phyloP scores from a whole-genome alignment of 768 basidiomycete genomes.

The Termitomyces sp. region DNA sequence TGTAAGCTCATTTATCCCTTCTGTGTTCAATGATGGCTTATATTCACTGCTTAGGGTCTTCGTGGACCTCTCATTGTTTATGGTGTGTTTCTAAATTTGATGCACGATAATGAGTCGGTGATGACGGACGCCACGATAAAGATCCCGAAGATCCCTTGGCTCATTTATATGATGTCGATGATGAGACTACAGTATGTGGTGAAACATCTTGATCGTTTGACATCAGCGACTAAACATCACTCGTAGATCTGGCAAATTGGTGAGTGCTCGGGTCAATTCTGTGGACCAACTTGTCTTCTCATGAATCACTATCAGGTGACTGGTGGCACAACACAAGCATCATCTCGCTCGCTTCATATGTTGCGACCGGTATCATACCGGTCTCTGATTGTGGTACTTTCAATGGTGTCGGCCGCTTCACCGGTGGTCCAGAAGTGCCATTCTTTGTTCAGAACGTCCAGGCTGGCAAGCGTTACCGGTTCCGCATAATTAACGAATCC shows the following conservation, averaged over 20 bases:
- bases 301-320: conserved; percentile 20
- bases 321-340: conserved; percentile 33
- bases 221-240: background rate
- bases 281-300: background rate
- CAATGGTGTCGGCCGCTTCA: conserved; percentile 39
- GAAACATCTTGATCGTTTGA: background rate
- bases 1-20: conserved; percentile 2
- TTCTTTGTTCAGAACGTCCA: conserved; percentile 26
- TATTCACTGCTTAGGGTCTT: conserved; percentile 9
- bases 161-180: conserved; percentile 16
- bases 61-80: conserved; percentile 23
- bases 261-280: background rate
- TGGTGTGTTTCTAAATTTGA: conserved; percentile 6
- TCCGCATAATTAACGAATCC: conserved; percentile 46
- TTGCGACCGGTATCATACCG: conserved; percentile 21
- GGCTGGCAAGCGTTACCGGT: conserved; percentile 40
- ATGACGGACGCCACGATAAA: background rate
- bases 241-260: conserved; percentile 19
- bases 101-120: background rate
- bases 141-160: conserved; percentile 10
- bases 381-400: conserved; percentile 35
- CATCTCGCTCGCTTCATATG: conserved; percentile 22
- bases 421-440: conserved; percentile 30
- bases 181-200: conserved; percentile 9
- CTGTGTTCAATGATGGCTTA: background rate